These are phyloP conservation scores for Phaffomyces antillensis DNA, from an alignment of 805 yeast species.

Conservation along the genomic window DNA sequence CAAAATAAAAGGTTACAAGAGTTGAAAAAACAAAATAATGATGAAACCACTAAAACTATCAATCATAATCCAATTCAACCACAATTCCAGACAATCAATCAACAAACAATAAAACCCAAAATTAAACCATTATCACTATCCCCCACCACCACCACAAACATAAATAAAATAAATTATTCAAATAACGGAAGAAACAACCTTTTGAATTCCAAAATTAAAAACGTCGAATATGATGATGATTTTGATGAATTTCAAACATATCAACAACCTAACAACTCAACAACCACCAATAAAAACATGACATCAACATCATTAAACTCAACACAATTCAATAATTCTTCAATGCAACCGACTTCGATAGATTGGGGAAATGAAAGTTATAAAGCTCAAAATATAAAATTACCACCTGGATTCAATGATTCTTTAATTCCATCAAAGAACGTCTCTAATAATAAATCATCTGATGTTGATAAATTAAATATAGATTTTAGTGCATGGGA, in stretches of 20 bases:
- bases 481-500: constrained; percentile 6
- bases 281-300: background rate
- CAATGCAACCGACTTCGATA: constrained; percentile 1
- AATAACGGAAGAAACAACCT: constrained; percentile 1
- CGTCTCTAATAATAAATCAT: background rate
- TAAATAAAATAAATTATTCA: constrained; percentile 4
- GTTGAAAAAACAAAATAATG: constrained; percentile 17
- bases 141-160: constrained; percentile 5
- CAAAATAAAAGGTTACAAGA: constrained; percentile 28
- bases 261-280: background rate
- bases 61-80: background rate
- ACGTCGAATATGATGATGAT: constrained; percentile 15
- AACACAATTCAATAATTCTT: background rate
- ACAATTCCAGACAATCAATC: constrained; percentile 4
- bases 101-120: constrained; percentile 8
- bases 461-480: too few species aligned
- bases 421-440: constrained; percentile 27
- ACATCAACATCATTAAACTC: background rate
- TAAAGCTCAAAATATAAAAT: constrained; percentile 11
- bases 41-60: background rate
- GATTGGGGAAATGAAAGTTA: constrained; percentile 9
- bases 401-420: constrained; percentile 38
- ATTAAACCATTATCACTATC: constrained; percentile 16
- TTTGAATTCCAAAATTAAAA: constrained; percentile 1
- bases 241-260: constrained; percentile 8